Evolutionary conservation across 352 stramenopile genomes (phyloP), one percentile per base, ranked within the genome.

Genomic region (Phytopythium chamaehyphon): DNA sequence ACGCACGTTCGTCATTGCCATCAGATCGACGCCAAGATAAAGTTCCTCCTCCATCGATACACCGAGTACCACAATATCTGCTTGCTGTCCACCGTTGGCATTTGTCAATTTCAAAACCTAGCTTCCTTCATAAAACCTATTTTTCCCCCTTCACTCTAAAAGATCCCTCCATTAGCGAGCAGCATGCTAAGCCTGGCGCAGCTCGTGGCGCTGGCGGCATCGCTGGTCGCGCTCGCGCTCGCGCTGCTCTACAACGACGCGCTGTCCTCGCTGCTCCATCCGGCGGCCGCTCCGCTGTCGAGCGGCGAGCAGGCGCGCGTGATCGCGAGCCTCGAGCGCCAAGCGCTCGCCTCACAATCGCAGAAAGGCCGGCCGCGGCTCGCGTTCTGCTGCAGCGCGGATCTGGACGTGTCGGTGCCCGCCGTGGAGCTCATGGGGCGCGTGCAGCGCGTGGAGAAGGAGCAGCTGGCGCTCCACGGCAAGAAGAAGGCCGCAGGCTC

Each of bases 381-480:
- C 6, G 83, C 83, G 14, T 91, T 91, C 59, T 93, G 83, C 65
- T 93, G 83, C 53, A 90, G 79, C 49, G 83, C 76, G 10, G 83
- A 93, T 43, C 40, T 91, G 39, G 83, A 93, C 35, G 83, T 93
- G 21, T 83, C 79, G 37, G 81, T 93, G 9, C 68, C 74, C 2
- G 83, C 83, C 2, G 77, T 90, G 12, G 78, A 86, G 26, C 68
- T 93, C 49, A 91, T 93, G 80, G 47, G 66, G 37, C 71, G 68
- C 22, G 62, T 88, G 22, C 62, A 78, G 36, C 19, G 65, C 16
- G 63, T 82, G 45, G 72, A 87, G 35, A 51, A 64, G 9, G 59
- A 72, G 38, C 54, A 83, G 40, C 64, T 74, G 36, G 53, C 53
- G 18, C 36, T 51, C 39, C 65, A 70, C 37, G 51, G 71, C 54